Base-by-base conservation (phyloP, 352 stramenopile genomes). In the Phytopythium helicoides region DNA sequence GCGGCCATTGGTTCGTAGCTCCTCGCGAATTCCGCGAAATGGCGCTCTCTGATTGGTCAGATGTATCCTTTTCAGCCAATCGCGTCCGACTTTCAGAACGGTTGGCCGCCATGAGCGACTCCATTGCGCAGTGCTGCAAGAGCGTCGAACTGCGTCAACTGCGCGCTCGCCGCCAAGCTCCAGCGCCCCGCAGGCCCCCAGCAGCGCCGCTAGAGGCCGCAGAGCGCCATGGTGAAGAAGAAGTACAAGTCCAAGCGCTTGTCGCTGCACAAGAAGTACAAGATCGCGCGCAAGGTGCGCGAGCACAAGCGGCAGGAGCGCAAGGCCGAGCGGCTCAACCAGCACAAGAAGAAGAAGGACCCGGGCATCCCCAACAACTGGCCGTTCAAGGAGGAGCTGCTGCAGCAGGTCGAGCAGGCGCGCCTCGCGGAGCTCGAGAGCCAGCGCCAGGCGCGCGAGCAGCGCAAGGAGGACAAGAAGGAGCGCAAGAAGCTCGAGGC, bases 211-310 rank as follows among this genome's bases (percentile, higher is more conserved):
- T n/a, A n/a, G n/a, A n/a, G n/a, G n/a, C n/a, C n/a, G n/a, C n/a
- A n/a, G n/a, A n/a, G n/a, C 48, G 26, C 23, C 4, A 99, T 99
- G 97, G 96, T 99, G 26, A 98, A 99, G 76, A 99, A 99, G 80
- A 99, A 99, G 86, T 91, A 92, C 56, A 98, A 99, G 76, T 98
- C 90, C 23, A 98, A 98, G 72, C 85, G 97, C 41, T 84, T 94
- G 52, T 96, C 96, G 45, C 86, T 99, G 45, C 97, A 99, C 76
- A 97, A 99, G 84, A 99, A 99, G 78, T 99, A 99, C 85, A 99
- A 99, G 73, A 96, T 97, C 64, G 75, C 84, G 37, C 84, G 82
- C 58, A 95, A 93, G 64, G 83, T 94, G 68, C 76, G 77, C 51
- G 94, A 99, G 76, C 97, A 98, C 64, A 89, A 98, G 66, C 88